A percentile compares a stretch with the other conserved stretches of the same genome.
Evolutionary conservation across 495 filamentous ascomycete genomes (phyloP).

Genomic region (Cenococcum geophilum): DNA sequence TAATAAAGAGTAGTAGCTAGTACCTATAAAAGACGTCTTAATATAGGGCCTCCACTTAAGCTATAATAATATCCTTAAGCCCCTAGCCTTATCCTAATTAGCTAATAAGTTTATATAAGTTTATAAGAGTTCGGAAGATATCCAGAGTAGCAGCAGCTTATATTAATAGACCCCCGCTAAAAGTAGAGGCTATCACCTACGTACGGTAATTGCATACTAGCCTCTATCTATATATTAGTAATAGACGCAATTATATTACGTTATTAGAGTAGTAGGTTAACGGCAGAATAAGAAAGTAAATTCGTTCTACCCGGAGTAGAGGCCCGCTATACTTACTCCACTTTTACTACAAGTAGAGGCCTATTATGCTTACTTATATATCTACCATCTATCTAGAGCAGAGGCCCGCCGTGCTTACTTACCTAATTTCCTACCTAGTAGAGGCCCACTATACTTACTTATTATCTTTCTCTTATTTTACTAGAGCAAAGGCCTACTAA

Average conservation of each 20-base stretch:
- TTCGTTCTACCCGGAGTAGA: not conserved
- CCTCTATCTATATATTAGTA: not conserved
- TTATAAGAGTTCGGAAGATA: too few species aligned
- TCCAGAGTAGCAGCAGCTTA: too few species aligned
- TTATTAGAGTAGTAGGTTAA: not conserved
- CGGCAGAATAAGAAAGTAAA: not conserved
- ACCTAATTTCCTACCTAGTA: not conserved
- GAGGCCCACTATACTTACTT: too few species aligned
- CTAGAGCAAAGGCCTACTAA: not conserved
- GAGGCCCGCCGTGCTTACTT: not conserved
- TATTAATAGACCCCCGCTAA: too few species aligned
- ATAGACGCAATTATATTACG: not conserved
- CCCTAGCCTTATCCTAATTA: too few species aligned
- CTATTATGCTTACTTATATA: not conserved
- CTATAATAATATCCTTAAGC: too few species aligned
- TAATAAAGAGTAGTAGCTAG: too few species aligned
- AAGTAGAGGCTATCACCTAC: too few species aligned
- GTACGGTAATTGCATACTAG: too few species aligned
- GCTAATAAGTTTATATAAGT: too few species aligned
- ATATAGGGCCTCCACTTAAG: too few species aligned
- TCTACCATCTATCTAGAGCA: not conserved
- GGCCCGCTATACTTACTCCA: not conserved
- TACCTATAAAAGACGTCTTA: too few species aligned
- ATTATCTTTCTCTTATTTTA: not conserved
- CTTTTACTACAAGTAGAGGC: not conserved